These are phyloP conservation scores for Chaetomium globosum DNA, from an alignment of 2,329 filamentous ascomycete species.

Conservation along the genomic window DNA sequence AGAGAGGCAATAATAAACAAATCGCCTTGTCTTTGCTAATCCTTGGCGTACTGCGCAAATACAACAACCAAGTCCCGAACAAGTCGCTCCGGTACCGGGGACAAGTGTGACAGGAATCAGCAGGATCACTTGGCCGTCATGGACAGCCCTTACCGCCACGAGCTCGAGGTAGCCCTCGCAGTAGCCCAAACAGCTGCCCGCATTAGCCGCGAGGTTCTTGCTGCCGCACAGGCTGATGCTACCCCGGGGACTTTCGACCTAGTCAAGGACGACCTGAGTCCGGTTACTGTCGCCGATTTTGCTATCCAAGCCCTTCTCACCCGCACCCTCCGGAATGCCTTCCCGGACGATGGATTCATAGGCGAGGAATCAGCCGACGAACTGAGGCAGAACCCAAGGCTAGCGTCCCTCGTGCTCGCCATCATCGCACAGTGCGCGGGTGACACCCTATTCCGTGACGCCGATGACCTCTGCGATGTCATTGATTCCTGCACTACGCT, in stretches of 20 bases:
- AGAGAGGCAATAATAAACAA: background rate
- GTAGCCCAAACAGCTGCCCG: slow-evolving; percentile 51
- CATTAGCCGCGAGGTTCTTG: slow-evolving; percentile 54
- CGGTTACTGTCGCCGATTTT: slow-evolving; percentile 56
- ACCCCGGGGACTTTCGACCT: slow-evolving; percentile 36
- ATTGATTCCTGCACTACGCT: slow-evolving; percentile 54
- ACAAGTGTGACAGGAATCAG: background rate
- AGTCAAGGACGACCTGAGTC: slow-evolving; percentile 58
- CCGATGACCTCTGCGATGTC: slow-evolving; percentile 54
- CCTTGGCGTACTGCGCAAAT: background rate
- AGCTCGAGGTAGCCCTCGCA: slow-evolving; percentile 49
- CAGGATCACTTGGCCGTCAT: slow-evolving; percentile 38
- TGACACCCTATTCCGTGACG: slow-evolving; percentile 27
- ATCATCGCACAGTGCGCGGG: slow-evolving; percentile 42
- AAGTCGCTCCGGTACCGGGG: slow-evolving; percentile 7
- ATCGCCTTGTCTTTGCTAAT: background rate
- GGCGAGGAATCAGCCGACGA: slow-evolving; percentile 24
- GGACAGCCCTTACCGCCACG: slow-evolving; percentile 48
- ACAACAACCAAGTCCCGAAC: background rate
- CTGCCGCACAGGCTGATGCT: slow-evolving; percentile 44
- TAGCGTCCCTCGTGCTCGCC: slow-evolving; percentile 53
- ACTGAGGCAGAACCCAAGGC: slow-evolving; percentile 44
- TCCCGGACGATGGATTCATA: slow-evolving; percentile 21
- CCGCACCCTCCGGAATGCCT: slow-evolving; percentile 14
- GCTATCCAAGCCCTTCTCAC: slow-evolving; percentile 25